Percentiles rank a stretch among this genome's conserved stretches.
phyloP scores from a whole-genome alignment of 2,329 filamentous ascomycete genomes.

The Xylariaceae sp. region DNA sequence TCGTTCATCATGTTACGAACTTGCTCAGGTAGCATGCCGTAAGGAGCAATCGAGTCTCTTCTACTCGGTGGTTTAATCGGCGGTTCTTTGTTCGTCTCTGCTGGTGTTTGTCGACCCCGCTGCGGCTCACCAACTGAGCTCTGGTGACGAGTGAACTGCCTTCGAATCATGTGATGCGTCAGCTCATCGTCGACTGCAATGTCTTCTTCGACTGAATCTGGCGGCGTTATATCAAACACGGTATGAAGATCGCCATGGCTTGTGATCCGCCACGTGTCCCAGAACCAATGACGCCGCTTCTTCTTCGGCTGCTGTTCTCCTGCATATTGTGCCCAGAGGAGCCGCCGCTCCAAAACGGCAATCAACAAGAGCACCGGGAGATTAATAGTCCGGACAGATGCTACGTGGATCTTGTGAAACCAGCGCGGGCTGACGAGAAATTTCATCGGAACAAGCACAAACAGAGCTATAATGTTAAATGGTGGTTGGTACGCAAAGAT shows the following conservation, averaged over 20 bases:
- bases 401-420: slow-evolving; percentile 89
- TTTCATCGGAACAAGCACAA: slow-evolving; percentile 72
- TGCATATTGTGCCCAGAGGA: slow-evolving; percentile 53
- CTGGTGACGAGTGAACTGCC: slow-evolving; percentile 49
- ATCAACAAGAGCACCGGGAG: slow-evolving; percentile 70
- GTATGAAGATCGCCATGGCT: slow-evolving; percentile 68
- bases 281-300: slow-evolving; percentile 47
- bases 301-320: slow-evolving; percentile 20
- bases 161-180: slow-evolving; percentile 54
- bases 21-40: slow-evolving; percentile 49
- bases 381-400: slow-evolving; percentile 69
- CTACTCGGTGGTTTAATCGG: slow-evolving; percentile 36
- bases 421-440: slow-evolving; percentile 74
- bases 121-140: slow-evolving; percentile 31
- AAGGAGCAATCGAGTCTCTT: slow-evolving; percentile 52
- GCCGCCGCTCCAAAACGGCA: slow-evolving; percentile 64
- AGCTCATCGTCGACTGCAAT: slow-evolving; percentile 58
- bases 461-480: slow-evolving; percentile 75
- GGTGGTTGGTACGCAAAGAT: slow-evolving; percentile 80
- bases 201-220: slow-evolving; percentile 54
- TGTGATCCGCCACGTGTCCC: slow-evolving; percentile 65
- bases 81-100: slow-evolving; percentile 13
- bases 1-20: slow-evolving; percentile 47
- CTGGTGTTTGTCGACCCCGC: slow-evolving; percentile 4
- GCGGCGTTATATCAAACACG: slow-evolving; percentile 69